phyloP scores from a whole-genome alignment of 148 eudicot genomes.

The Heliosperma pusillum region DNA sequence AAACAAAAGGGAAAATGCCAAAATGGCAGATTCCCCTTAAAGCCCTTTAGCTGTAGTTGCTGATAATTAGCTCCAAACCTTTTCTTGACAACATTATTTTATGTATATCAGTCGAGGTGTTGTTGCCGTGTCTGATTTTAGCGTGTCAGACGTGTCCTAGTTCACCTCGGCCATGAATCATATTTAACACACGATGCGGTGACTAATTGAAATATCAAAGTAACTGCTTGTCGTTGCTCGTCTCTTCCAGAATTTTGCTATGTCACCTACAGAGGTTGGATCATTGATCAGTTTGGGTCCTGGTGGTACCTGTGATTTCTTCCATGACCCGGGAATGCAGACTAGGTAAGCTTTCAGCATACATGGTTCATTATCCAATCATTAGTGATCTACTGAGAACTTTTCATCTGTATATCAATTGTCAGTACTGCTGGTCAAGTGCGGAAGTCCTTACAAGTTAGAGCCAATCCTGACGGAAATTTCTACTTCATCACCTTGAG shows the following conservation, averaged over 20 bases:
- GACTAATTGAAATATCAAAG: too few relatives aligned
- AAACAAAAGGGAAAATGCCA: too few relatives aligned
- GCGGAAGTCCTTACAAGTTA: conserved; percentile 71
- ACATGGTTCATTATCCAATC: neutral
- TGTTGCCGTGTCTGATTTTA: too few relatives aligned
- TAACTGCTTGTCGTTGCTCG: neutral
- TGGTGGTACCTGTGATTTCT: conserved; percentile 77
- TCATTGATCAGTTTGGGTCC: conserved; percentile 67
- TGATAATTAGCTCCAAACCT: too few relatives aligned
- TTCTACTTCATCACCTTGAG: conserved; percentile 77
- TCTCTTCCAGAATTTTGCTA: conserved; percentile 59
- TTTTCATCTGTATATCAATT: conserved; percentile 12
- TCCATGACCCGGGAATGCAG: conserved; percentile 85
- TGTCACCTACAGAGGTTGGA: conserved; percentile 84
- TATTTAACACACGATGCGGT: too few relatives aligned
- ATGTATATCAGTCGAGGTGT: too few relatives aligned
- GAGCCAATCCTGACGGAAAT: conserved; percentile 52
- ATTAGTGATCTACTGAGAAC: neutral
- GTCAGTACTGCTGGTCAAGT: conserved; percentile 90
- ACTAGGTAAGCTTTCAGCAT: conserved; percentile 46
- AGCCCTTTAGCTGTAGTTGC: too few relatives aligned
- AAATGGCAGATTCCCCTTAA: too few relatives aligned
- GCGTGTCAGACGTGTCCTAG: too few relatives aligned
- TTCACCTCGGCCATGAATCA: too few relatives aligned
- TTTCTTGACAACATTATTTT: too few relatives aligned